Evolutionary conservation across 352 stramenopile genomes (phyloP).

Genomic region (Phytophthora megakarya): DNA sequence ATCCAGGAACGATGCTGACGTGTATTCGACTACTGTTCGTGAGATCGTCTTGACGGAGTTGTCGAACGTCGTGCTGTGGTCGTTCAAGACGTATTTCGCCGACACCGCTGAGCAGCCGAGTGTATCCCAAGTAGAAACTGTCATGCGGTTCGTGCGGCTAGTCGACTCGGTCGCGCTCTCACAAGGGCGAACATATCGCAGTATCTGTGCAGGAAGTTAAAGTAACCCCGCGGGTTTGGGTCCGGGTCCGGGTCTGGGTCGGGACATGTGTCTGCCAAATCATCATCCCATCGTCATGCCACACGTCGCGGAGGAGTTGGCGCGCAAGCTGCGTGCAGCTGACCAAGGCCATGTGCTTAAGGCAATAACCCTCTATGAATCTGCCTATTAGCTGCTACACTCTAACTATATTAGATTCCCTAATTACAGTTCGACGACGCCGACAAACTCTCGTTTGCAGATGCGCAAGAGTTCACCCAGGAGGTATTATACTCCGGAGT

Average conservation of each 20-base stretch:
- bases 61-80: constrained; percentile 56
- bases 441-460: constrained; percentile 40
- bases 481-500: constrained; percentile 47
- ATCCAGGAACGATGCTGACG: not conserved
- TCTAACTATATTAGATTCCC: not conserved
- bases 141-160: constrained; percentile 53
- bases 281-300: constrained; percentile 20
- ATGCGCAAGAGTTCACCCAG: constrained; percentile 46
- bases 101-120: constrained; percentile 35
- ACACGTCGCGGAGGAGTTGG: constrained; percentile 35
- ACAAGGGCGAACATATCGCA: constrained; percentile 37
- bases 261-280: not conserved
- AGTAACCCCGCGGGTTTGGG: not conserved
- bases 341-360: constrained; percentile 78
- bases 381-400: not conserved
- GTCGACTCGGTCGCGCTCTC: constrained; percentile 50
- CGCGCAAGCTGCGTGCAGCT: constrained; percentile 40
- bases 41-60: constrained; percentile 56
- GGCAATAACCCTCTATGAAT: constrained; percentile 24
- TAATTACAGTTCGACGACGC: constrained; percentile 69
- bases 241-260: not conserved
- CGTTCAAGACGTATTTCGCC: constrained; percentile 58
- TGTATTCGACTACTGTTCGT: constrained; percentile 41
- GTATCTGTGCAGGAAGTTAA: constrained; percentile 16
- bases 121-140: constrained; percentile 32